Conservation (phyloP, 495 filamentous ascomycete species). For the Penicillium mononematosum region DNA sequence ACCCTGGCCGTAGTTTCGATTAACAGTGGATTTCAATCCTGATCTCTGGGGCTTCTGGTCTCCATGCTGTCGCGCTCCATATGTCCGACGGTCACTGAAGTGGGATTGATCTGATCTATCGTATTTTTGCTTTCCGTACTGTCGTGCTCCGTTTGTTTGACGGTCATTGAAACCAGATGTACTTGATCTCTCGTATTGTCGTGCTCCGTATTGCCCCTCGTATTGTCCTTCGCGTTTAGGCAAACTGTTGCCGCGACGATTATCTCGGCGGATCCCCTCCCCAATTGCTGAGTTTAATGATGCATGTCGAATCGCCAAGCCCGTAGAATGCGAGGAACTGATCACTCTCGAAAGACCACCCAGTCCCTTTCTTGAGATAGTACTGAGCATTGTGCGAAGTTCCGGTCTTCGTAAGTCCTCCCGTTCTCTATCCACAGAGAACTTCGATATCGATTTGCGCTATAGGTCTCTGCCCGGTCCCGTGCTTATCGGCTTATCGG, state of each 20-base stretch:
- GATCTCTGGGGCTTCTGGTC: not conserved
- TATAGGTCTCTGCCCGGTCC: not conserved
- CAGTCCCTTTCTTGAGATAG: slow-evolving; percentile 4
- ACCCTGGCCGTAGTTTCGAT: not conserved
- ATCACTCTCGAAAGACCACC: not conserved
- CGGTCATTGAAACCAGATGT: not conserved
- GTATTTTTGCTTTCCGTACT: not conserved
- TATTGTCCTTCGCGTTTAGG: not conserved
- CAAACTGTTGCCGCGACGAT: slow-evolving; percentile 7
- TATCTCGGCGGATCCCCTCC: slow-evolving; percentile 44
- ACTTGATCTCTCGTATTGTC: slow-evolving; percentile 5
- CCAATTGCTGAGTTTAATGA: slow-evolving; percentile 58
- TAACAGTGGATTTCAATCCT: not conserved
- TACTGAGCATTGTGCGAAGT: slow-evolving; percentile 10
- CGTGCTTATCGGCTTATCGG: slow-evolving; percentile 1
- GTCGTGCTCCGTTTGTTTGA: not conserved
- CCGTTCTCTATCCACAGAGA: not conserved
- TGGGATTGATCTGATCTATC: not conserved
- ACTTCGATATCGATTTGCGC: not conserved
- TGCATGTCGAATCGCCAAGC: slow-evolving; percentile 35
- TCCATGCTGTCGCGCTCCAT: not conserved
- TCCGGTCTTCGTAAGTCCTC: not conserved
- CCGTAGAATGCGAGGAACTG: slow-evolving; percentile 1
- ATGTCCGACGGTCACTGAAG: not conserved
- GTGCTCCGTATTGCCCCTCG: slow-evolving; percentile 3